Percentiles rank a stretch among this genome's conserved stretches.
These are phyloP conservation scores for Xylaria cubensis DNA, from an alignment of 495 filamentous ascomycete genomes.

Conservation along the genomic window DNA sequence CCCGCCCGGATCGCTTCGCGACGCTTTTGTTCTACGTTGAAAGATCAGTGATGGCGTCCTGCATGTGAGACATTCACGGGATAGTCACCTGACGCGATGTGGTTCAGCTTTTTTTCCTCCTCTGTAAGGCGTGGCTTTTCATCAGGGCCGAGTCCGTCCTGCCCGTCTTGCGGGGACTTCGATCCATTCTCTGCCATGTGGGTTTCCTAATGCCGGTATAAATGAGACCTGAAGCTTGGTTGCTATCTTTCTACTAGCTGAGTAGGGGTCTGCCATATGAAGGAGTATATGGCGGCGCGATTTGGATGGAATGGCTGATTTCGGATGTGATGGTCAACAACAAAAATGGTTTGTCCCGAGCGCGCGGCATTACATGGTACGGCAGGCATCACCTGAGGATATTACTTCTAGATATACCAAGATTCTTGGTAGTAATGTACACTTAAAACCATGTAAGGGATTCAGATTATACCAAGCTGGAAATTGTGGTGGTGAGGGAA, in stretches of 20 bases:
- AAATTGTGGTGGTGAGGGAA: constrained; percentile 3
- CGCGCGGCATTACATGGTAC: constrained; percentile 20
- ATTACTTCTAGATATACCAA: background rate
- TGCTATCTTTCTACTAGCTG: background rate
- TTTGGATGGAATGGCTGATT: background rate
- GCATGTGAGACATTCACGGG: background rate
- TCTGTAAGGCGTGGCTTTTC: constrained; percentile 83
- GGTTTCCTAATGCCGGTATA: background rate
- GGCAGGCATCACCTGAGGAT: constrained; percentile 5
- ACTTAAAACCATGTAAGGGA: background rate
- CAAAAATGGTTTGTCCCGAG: constrained; percentile 7
- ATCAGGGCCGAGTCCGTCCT: constrained; percentile 33
- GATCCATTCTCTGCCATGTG: constrained; percentile 39
- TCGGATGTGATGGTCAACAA: background rate
- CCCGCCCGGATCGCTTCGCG: constrained; percentile 83
- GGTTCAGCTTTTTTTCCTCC: constrained; percentile 88
- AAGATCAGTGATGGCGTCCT: background rate
- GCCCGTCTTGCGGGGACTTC: constrained; percentile 39
- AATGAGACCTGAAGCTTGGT: background rate
- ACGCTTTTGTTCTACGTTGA: constrained; percentile 78
- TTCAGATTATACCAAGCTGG: background rate
- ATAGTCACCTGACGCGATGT: constrained; percentile 71
- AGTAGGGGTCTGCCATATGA: constrained; percentile 9
- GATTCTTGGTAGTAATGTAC: constrained; percentile 5
- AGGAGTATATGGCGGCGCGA: background rate